Conservation (phyloP, 1,284 basidiomycete species). For the Cutaneotrichosporon sp. region DNA sequence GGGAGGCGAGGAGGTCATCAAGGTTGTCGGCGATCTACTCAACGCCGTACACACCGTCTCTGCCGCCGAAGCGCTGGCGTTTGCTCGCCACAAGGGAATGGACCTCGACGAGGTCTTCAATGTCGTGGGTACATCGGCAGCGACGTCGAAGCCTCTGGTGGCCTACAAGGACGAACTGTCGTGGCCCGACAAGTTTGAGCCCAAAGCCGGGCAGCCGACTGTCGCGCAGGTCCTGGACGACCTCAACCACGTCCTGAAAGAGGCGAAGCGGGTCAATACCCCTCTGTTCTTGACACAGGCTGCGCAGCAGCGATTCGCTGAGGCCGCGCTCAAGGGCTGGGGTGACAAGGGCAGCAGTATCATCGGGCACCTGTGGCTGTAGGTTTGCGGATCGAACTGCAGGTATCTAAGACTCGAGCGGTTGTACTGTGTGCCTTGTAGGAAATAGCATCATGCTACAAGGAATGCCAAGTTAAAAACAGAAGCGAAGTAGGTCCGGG, state of each 20-base stretch:
- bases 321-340: slow-evolving; percentile 17
- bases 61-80: slow-evolving; percentile 50
- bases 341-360: slow-evolving; percentile 11
- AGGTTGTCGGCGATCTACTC: slow-evolving; percentile 47
- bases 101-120: slow-evolving; percentile 43
- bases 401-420: background rate
- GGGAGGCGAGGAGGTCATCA: slow-evolving; percentile 21
- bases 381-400: background rate
- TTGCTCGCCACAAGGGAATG: slow-evolving; percentile 49
- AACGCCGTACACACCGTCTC: slow-evolving; percentile 48
- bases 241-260: slow-evolving; percentile 28
- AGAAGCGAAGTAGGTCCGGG: too few relatives aligned
- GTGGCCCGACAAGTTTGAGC: slow-evolving; percentile 1
- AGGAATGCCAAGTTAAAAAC: background rate
- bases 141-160: slow-evolving; percentile 16
- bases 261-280: slow-evolving; percentile 36
- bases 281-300: slow-evolving; percentile 43
- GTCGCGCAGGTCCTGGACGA: slow-evolving; percentile 20
- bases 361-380: slow-evolving; percentile 10
- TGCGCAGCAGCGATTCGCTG: slow-evolving; percentile 38
- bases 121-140: slow-evolving; percentile 40
- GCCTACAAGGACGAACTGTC: slow-evolving; percentile 16
- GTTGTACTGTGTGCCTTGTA: background rate
- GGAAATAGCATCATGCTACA: too few relatives aligned
- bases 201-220: slow-evolving; percentile 5